Conservation (phyloP, 1,139 yeast species). For the Geotrichum klebahnii region DNA sequence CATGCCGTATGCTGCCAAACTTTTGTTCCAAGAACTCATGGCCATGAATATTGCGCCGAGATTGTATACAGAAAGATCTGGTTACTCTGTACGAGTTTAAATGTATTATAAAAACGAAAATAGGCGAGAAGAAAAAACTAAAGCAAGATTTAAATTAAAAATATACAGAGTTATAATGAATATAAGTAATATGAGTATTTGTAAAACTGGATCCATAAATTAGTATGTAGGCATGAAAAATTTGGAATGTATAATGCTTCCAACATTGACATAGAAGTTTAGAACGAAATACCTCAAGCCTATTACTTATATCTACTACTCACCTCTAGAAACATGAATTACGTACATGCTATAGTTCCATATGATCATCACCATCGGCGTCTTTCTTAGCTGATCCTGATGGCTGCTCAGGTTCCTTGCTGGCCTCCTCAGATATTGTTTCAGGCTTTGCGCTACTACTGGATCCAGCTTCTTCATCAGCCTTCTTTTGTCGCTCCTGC, state of each 20-base stretch:
- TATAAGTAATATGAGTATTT: too few relatives aligned
- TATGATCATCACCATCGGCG: conserved; percentile 19
- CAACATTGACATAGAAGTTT: too few relatives aligned
- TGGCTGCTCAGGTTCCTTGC: too few relatives aligned
- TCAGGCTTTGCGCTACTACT: conserved; percentile 11
- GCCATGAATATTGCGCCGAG: conserved; percentile 82
- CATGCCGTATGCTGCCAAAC: conserved; percentile 95
- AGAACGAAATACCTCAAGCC: too few relatives aligned
- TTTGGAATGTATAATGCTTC: too few relatives aligned
- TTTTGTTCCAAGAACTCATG: conserved; percentile 96
- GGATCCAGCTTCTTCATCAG: conserved; percentile 20
- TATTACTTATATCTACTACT: too few relatives aligned
- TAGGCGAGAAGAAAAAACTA: conserved; percentile 3
- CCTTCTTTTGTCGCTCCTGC: conserved; percentile 26
- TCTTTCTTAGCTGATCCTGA: conserved; percentile 16
- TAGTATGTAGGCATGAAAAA: too few relatives aligned
- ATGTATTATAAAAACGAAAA: neutral
- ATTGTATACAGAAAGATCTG: conserved; percentile 43
- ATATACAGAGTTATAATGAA: too few relatives aligned
- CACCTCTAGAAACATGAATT: too few relatives aligned
- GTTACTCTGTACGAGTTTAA: conserved; percentile 36
- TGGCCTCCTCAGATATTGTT: conserved; percentile 10
- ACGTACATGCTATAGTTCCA: conserved; percentile 20
- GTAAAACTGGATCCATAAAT: too few relatives aligned
- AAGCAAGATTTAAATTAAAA: neutral